These are phyloP conservation scores for Kwoniella heveanensis DNA, from an alignment of 768 basidiomycete species.

Conservation along the genomic window DNA sequence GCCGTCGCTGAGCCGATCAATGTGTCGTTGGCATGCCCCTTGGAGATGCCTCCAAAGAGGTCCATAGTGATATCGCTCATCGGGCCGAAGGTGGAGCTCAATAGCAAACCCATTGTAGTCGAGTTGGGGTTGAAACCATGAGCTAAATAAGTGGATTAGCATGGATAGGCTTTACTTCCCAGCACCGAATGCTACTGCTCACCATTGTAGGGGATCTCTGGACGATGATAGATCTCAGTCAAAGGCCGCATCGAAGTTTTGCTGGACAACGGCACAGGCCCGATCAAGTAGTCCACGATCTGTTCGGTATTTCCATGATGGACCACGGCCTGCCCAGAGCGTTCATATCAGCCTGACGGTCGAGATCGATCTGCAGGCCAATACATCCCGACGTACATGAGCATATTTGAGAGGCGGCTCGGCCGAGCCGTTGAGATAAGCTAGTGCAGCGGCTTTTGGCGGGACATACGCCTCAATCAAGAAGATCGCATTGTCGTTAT, in stretches of 20 bases:
- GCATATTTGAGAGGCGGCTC: slow-evolving; percentile 59
- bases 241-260: slow-evolving; percentile 57
- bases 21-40: slow-evolving; percentile 58
- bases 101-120: slow-evolving; percentile 39
- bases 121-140: slow-evolving; percentile 33
- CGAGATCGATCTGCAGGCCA: too few species aligned
- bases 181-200: too few species aligned
- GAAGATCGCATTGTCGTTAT: slow-evolving; percentile 63
- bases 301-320: slow-evolving; percentile 60
- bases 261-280: slow-evolving; percentile 62
- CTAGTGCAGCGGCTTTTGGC: slow-evolving; percentile 60
- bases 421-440: slow-evolving; percentile 59
- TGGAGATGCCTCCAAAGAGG: slow-evolving; percentile 60
- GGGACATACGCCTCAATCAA: slow-evolving; percentile 63
- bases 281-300: slow-evolving; percentile 65
- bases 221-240: slow-evolving; percentile 30
- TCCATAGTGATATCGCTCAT: slow-evolving; percentile 56
- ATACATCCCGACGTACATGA: too few species aligned
- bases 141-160: slow-evolving; percentile 1
- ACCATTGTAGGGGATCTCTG: slow-evolving; percentile 61
- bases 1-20: slow-evolving; percentile 60
- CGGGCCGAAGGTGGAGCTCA: slow-evolving; percentile 5
- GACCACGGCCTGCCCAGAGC: slow-evolving; percentile 58
- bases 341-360: too few species aligned
- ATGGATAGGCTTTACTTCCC: slow-evolving; percentile 48